These are phyloP conservation scores for Rhodosporidiobolus sp. DNA, from an alignment of 768 basidiomycete species.

Conservation along the genomic window DNA sequence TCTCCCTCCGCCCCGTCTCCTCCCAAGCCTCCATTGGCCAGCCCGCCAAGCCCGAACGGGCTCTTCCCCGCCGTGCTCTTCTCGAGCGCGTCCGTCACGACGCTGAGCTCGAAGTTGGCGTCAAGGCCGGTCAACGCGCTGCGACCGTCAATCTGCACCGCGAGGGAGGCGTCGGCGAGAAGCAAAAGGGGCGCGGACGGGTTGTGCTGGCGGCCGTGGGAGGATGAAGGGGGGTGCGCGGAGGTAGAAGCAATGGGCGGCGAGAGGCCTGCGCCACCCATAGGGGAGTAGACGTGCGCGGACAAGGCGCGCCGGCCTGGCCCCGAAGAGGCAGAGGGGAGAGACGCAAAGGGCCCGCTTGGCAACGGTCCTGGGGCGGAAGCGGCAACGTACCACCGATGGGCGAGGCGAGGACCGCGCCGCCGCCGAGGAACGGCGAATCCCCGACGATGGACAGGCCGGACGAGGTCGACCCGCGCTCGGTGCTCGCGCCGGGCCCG, in stretches of 20 bases:
- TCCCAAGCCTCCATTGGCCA: not conserved
- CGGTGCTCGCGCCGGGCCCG: not conserved
- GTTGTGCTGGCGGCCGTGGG: not conserved
- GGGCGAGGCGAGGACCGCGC: too few species aligned
- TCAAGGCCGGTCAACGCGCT: conserved; percentile 20
- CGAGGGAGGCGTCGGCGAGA: conserved; percentile 34
- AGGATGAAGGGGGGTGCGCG: not conserved
- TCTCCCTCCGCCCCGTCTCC: not conserved
- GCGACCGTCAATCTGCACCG: conserved; percentile 32
- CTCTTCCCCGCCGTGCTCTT: not conserved
- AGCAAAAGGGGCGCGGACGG: conserved; percentile 12
- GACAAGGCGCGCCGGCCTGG: too few species aligned
- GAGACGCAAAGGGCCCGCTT: too few species aligned
- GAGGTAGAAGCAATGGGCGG: too few species aligned
- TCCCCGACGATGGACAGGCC: not conserved
- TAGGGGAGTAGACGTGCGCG: too few species aligned
- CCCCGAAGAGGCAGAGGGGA: too few species aligned
- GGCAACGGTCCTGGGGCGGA: too few species aligned
- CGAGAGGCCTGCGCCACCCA: too few species aligned
- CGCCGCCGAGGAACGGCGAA: not conserved
- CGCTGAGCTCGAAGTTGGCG: conserved; percentile 26
- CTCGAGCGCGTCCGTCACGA: conserved; percentile 28
- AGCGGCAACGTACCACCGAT: too few species aligned
- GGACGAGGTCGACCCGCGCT: not conserved
- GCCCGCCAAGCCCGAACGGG: not conserved